Percentiles rank a stretch among this genome's conserved stretches.
Conservation (phyloP, 768 basidiomycete species). For the Amylocystis lapponica region DNA sequence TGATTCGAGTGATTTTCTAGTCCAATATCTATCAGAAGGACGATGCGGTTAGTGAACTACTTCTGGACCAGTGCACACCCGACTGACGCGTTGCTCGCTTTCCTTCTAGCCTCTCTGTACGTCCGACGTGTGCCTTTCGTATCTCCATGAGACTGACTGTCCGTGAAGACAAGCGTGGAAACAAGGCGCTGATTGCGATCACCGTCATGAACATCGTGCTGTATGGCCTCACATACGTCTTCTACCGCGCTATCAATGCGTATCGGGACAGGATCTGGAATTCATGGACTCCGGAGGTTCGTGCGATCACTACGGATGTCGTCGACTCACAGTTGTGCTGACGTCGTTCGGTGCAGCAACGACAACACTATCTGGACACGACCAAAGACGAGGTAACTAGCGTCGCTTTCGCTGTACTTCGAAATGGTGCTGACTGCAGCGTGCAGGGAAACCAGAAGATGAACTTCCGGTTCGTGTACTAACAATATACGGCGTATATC, state of each 20-base stretch:
- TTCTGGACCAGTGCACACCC: no score
- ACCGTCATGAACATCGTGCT: constrained; percentile 47
- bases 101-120: constrained; percentile 19
- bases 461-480: constrained; percentile 65
- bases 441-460: constrained; percentile 46
- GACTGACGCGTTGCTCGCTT: background rate
- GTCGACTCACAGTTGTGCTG: background rate
- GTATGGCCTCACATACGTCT: constrained; percentile 46
- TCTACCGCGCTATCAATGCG: constrained; percentile 49
- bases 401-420: background rate
- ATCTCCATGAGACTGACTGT: background rate
- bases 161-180: constrained; percentile 52
- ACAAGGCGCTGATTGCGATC: constrained; percentile 48
- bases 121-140: background rate
- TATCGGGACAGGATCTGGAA: constrained; percentile 48
- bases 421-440: background rate
- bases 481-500: no score
- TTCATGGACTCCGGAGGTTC: constrained; percentile 41
- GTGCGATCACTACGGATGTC: background rate
- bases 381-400: constrained; percentile 43
- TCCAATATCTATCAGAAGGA: constrained; percentile 54
- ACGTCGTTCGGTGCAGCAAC: constrained; percentile 34
- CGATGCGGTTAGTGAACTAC: constrained; percentile 26
- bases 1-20: constrained; percentile 10
- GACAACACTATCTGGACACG: constrained; percentile 52